Percentiles rank a stretch among this genome's conserved stretches.
These are phyloP conservation scores for Psidium friedrichsthalianum DNA, from an alignment of 345 rosid species.

Conservation along the genomic window DNA sequence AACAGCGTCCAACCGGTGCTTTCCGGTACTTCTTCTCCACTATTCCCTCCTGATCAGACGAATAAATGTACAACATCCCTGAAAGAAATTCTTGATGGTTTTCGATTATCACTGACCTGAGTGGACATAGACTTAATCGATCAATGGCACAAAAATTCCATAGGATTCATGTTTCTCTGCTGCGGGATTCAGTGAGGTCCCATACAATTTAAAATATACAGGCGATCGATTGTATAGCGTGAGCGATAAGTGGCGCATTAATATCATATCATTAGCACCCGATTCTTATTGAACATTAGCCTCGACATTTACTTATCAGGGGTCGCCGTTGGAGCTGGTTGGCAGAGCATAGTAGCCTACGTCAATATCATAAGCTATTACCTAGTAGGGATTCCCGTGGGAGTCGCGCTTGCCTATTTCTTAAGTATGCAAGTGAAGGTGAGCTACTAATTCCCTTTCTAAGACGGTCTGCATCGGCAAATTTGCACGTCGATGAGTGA, in stretches of 20 bases:
- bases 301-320: slow-evolving; percentile 18
- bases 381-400: slow-evolving; percentile 61
- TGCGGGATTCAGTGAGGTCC: not conserved
- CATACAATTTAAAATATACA: not conserved
- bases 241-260: not conserved
- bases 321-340: slow-evolving; percentile 73
- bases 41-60: not conserved
- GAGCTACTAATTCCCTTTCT: not conserved
- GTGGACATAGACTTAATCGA: not conserved
- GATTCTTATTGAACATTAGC: not conserved
- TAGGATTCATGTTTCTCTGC: not conserved
- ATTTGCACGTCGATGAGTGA: not conserved
- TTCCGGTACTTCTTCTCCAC: slow-evolving; percentile 31
- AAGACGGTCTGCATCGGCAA: not conserved
- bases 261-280: not conserved
- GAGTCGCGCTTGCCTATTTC: slow-evolving; percentile 48
- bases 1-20: slow-evolving; percentile 86
- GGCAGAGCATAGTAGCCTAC: slow-evolving; percentile 72
- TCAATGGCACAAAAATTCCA: not conserved
- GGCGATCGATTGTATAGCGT: not conserved
- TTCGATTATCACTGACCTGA: not conserved
- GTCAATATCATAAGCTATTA: slow-evolving; percentile 66
- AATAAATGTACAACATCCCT: not conserved
- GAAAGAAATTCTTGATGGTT: not conserved
- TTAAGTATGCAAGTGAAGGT: slow-evolving; percentile 47